phyloP scores from a whole-genome alignment of 2,329 filamentous ascomycete species.

The Ophiostoma pallidulum region DNA sequence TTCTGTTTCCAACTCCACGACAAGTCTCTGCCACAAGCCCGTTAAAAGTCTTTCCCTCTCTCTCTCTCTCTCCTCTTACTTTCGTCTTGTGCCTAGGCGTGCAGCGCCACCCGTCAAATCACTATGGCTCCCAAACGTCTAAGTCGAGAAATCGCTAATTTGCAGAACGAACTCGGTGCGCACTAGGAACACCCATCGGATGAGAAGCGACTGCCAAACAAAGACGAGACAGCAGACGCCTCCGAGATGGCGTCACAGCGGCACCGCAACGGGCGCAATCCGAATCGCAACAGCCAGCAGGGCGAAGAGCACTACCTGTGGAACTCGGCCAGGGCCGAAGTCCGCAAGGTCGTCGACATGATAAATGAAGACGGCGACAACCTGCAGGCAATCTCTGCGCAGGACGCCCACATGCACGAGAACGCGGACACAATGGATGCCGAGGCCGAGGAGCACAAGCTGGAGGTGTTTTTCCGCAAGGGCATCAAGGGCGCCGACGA shows the following conservation, averaged over 20 bases:
- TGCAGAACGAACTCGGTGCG: too few species aligned
- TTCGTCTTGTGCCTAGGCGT: too few species aligned
- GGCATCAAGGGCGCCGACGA: constrained; percentile 25
- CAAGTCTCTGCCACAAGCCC: too few species aligned
- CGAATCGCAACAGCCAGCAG: constrained; percentile 31
- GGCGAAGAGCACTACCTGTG: constrained; percentile 35
- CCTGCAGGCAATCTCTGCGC: constrained; percentile 28
- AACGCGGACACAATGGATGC: constrained; percentile 27
- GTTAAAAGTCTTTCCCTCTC: too few species aligned
- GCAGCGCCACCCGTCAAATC: too few species aligned
- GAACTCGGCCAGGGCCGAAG: constrained; percentile 31
- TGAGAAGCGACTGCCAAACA: neutral
- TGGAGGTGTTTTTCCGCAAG: constrained; percentile 22
- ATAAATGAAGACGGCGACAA: constrained; percentile 33
- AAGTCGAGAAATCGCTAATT: too few species aligned
- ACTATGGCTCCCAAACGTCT: too few species aligned
- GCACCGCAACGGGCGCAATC: constrained; percentile 23
- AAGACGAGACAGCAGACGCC: too few species aligned
- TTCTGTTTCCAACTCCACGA: too few species aligned
- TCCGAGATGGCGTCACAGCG: constrained; percentile 19
- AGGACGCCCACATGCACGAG: constrained; percentile 31
- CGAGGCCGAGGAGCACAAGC: constrained; percentile 19
- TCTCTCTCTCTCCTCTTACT: too few species aligned
- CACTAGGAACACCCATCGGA: too few species aligned
- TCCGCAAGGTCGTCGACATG: constrained; percentile 26